Conservation (phyloP, 2,329 filamentous ascomycete genomes). For the Camptophora hylomeconis region DNA sequence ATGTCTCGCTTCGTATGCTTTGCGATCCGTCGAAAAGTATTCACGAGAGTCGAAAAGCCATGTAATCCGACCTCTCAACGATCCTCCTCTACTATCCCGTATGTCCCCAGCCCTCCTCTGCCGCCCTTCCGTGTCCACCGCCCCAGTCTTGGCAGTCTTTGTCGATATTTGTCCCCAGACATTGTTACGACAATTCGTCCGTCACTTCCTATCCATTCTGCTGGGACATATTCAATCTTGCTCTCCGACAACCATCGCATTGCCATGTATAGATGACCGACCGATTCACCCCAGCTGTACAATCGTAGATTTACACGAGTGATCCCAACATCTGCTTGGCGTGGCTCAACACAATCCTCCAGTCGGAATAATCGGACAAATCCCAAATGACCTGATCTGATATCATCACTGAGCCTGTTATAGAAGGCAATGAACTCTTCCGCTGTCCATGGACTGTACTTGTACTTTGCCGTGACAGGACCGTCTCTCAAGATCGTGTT, state of each 20-base stretch:
- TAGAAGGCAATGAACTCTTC: conserved; percentile 27
- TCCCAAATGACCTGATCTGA: no score
- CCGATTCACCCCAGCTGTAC: conserved; percentile 67
- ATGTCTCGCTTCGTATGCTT: no score
- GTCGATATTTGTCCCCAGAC: conserved; percentile 6
- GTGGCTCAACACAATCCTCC: no score
- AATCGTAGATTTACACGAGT: conserved; percentile 40
- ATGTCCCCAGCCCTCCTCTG: no score
- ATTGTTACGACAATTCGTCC: conserved; percentile 11
- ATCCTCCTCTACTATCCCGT: no score
- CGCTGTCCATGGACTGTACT: conserved; percentile 20
- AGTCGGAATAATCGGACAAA: no score
- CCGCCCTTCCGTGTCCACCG: no score
- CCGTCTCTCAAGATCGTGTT: conserved; percentile 11
- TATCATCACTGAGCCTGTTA: no score
- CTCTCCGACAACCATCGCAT: conserved; percentile 33
- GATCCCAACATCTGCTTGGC: not conserved
- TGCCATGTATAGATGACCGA: conserved; percentile 60
- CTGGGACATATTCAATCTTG: conserved; percentile 6
- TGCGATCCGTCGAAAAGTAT: no score
- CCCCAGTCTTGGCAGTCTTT: no score
- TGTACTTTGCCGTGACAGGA: conserved; percentile 9
- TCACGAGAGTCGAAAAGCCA: no score
- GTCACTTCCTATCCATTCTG: conserved; percentile 11
- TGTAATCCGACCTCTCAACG: no score